phyloP scores from a whole-genome alignment of 2,329 filamentous ascomycete species.

The Nemania abortiva region DNA sequence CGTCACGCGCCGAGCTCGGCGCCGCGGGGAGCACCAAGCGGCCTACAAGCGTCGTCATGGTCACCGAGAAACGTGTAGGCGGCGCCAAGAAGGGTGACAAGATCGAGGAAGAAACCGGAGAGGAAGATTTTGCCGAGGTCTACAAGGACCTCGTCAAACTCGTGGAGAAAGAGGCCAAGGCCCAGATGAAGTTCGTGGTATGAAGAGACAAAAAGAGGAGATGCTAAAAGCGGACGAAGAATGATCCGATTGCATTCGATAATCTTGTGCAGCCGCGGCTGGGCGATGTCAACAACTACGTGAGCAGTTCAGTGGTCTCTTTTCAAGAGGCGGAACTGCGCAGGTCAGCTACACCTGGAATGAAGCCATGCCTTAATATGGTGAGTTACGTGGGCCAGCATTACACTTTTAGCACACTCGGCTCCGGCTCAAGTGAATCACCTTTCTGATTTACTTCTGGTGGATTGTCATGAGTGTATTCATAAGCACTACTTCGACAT shows the following conservation, averaged over 20 bases:
- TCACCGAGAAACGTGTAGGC: conserved; percentile 66
- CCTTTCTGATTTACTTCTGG: neutral
- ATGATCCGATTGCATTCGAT: conserved; percentile 4
- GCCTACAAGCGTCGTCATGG: conserved; percentile 96
- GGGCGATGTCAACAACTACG: neutral
- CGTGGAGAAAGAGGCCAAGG: conserved; percentile 71
- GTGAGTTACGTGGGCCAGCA: conserved; percentile 11
- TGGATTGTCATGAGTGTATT: conserved; percentile 37
- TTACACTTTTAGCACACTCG: conserved; percentile 6
- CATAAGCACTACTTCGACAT: conserved; percentile 41
- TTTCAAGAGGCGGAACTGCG: neutral
- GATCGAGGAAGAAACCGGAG: conserved; percentile 58
- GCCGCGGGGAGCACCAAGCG: conserved; percentile 95
- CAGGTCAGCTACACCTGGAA: neutral
- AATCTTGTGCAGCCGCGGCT: neutral
- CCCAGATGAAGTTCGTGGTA: conserved; percentile 63
- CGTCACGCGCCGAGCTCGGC: conserved; percentile 91
- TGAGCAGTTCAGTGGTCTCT: neutral
- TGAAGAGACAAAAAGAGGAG: conserved; percentile 13
- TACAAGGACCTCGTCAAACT: conserved; percentile 75
- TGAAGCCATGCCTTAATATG: neutral
- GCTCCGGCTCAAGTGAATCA: neutral
- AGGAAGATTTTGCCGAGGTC: conserved; percentile 66
- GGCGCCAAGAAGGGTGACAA: conserved; percentile 56
- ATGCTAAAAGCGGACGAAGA: neutral